Conservation (phyloP, 1,284 basidiomycete species). For the Papiliotrema laurentii region DNA sequence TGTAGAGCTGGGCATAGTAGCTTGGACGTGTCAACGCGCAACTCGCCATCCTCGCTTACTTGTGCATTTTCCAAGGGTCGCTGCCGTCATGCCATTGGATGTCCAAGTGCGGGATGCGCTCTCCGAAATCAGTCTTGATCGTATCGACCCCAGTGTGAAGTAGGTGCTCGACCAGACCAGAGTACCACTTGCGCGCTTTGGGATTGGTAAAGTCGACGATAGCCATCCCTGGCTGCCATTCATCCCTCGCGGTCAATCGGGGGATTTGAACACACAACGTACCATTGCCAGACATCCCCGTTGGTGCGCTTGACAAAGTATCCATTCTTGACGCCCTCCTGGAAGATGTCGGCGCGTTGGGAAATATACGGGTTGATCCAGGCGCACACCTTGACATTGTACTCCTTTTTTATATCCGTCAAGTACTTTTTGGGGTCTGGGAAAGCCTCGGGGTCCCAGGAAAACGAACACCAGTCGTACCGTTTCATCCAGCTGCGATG, state of each 20-base stretch:
- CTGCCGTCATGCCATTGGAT: constrained; percentile 65
- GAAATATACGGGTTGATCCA: constrained; percentile 56
- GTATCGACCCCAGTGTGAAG: constrained; percentile 65
- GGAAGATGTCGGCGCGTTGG: constrained; percentile 64
- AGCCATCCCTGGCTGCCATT: constrained; percentile 68
- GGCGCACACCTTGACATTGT: constrained; percentile 62
- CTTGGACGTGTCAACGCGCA: constrained; percentile 43
- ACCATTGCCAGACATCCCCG: constrained; percentile 66
- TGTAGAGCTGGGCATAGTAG: constrained; percentile 62
- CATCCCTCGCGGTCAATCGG: constrained; percentile 53
- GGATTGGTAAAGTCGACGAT: constrained; percentile 68
- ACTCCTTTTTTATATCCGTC: constrained; percentile 62
- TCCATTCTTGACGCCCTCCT: constrained; percentile 61
- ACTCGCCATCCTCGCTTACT: constrained; percentile 15
- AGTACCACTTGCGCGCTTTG: constrained; percentile 63
- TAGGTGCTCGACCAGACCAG: constrained; percentile 56
- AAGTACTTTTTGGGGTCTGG: constrained; percentile 66
- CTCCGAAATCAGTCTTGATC: constrained; percentile 64
- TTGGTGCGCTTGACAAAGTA: constrained; percentile 67
- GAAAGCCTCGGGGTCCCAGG: constrained; percentile 70
- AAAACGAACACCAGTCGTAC: constrained; percentile 74
- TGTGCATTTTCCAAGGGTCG: constrained; percentile 53
- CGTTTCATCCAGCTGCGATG: constrained; percentile 63
- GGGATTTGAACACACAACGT: constrained; percentile 19
- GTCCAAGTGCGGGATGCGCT: constrained; percentile 58